Evolutionary conservation across 2,329 filamentous ascomycete genomes (phyloP).

Genomic region (Hypoxylon sp.): DNA sequence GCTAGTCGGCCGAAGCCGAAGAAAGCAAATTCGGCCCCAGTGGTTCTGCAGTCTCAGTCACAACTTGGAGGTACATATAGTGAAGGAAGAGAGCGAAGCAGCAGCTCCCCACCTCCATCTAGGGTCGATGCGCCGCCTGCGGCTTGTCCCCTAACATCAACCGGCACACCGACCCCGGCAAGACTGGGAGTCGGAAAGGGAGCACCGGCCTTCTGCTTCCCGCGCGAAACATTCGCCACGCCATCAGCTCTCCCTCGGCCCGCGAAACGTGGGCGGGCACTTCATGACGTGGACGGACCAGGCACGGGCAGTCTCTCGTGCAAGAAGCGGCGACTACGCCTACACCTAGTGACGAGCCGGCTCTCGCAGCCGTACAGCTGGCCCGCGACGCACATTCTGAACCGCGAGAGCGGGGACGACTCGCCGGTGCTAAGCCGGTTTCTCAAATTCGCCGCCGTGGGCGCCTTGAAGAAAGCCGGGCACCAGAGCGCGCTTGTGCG

Average conservation of each 20-base stretch:
- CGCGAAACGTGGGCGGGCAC: constrained; percentile 66
- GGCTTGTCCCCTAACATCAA: neutral
- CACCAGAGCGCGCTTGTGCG: constrained; percentile 68
- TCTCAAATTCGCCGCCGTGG: constrained; percentile 63
- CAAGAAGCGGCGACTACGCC: constrained; percentile 78
- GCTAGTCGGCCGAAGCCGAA: constrained; percentile 30
- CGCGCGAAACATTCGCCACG: constrained; percentile 9
- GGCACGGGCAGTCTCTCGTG: constrained; percentile 64
- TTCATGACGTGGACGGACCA: constrained; percentile 72
- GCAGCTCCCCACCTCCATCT: neutral
- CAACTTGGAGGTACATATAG: neutral
- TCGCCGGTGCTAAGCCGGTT: constrained; percentile 58
- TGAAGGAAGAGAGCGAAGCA: constrained; percentile 11
- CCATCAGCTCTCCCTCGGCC: constrained; percentile 21
- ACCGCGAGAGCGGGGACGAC: constrained; percentile 69
- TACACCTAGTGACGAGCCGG: constrained; percentile 76
- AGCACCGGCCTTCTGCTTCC: constrained; percentile 21
- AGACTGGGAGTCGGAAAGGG: constrained; percentile 2
- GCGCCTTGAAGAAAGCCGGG: constrained; percentile 59
- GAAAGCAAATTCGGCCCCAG: constrained; percentile 39
- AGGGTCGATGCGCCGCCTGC: neutral
- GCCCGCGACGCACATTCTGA: constrained; percentile 78
- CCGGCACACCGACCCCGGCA: neutral
- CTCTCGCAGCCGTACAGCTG: constrained; percentile 78
- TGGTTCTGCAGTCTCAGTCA: constrained; percentile 29